Evolutionary conservation across 768 basidiomycete genomes (phyloP).

Genomic region (Suillus weaverae): DNA sequence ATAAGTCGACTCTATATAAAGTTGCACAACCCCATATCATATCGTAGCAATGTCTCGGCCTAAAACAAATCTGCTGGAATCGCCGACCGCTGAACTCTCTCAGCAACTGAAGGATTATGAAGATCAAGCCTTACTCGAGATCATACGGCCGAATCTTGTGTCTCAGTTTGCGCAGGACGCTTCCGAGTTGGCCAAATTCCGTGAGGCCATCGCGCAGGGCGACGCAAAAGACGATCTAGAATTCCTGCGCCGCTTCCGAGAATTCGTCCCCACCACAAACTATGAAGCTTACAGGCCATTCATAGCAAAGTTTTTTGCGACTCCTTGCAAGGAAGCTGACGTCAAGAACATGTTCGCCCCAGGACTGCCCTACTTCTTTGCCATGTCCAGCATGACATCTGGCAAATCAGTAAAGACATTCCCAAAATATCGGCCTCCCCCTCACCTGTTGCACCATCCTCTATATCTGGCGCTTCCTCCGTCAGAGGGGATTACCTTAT

Average conservation of each 20-base stretch:
- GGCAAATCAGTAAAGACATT: slow-evolving; percentile 13
- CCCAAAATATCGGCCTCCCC: slow-evolving; percentile 12
- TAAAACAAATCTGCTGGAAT: background rate
- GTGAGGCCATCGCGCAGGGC: slow-evolving; percentile 7
- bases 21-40: background rate
- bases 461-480: background rate
- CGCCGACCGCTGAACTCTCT: slow-evolving; percentile 1
- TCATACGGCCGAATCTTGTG: slow-evolving; percentile 1
- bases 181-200: slow-evolving; percentile 10
- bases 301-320: slow-evolving; percentile 12
- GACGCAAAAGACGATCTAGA: slow-evolving; percentile 7
- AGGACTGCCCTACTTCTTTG: slow-evolving; percentile 16
- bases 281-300: slow-evolving; percentile 21
- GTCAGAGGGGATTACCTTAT: background rate
- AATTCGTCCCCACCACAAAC: slow-evolving; percentile 11
- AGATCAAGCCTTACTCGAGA: background rate
- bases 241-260: slow-evolving; percentile 13
- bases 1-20: background rate
- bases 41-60: background rate
- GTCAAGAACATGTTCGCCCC: slow-evolving; percentile 21
- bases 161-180: slow-evolving; percentile 5
- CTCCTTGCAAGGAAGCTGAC: slow-evolving; percentile 21
- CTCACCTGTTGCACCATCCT: background rate
- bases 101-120: background rate
- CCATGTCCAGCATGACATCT: slow-evolving; percentile 17